Evolutionary conservation across 2,329 filamentous ascomycete genomes (phyloP).

Genomic region (Monilinia polystroma): DNA sequence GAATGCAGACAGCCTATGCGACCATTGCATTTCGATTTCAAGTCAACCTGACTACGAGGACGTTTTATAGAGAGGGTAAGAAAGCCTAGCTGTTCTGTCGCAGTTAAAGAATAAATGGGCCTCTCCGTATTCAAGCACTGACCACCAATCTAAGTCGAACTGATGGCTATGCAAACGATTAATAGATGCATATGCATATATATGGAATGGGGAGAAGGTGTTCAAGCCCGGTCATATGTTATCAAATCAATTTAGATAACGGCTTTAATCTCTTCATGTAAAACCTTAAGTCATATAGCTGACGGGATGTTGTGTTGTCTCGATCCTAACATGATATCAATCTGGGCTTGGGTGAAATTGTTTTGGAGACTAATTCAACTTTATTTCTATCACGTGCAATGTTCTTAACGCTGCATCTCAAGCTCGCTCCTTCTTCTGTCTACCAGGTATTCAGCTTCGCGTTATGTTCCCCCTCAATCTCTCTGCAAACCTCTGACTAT

Average conservation of each 20-base stretch:
- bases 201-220: not conserved
- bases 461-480: not conserved
- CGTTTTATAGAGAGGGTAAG: not conserved
- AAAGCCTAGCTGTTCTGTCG: not conserved
- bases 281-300: not conserved
- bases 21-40: not conserved
- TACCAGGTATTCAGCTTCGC: conserved; percentile 7
- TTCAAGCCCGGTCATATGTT: not conserved
- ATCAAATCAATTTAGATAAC: not conserved
- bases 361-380: not conserved
- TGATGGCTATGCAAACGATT: not conserved
- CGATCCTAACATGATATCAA: not conserved
- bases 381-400: not conserved
- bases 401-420: not conserved
- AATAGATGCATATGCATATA: not conserved
- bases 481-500: not conserved
- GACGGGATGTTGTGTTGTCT: conserved; percentile 3
- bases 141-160: not conserved
- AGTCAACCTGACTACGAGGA: not conserved
- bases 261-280: not conserved
- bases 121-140: not conserved
- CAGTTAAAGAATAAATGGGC: not conserved
- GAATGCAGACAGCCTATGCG: conserved; percentile 14
- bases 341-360: not conserved
- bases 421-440: not conserved